Conservation (phyloP, 163 green algal genomes). For the Scenedesmus sp. region DNA sequence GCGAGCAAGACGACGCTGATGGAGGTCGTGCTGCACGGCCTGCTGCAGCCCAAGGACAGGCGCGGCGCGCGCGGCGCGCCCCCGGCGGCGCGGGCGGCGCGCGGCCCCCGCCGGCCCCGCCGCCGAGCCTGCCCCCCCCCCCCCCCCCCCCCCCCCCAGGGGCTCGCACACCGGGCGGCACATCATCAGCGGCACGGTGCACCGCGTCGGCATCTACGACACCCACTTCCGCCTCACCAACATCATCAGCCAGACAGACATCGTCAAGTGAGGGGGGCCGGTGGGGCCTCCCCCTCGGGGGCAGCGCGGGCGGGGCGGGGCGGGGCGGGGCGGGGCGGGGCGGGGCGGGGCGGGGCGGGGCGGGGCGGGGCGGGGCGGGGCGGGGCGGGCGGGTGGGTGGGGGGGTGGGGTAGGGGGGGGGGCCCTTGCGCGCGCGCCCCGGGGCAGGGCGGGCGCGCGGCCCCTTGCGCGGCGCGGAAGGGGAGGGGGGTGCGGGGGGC, state of each 20-base stretch:
- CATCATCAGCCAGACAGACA: conserved; percentile 81
- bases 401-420: too few relatives aligned
- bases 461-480: too few relatives aligned
- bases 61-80: not conserved
- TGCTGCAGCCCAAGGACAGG: conserved; percentile 35
- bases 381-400: too few relatives aligned
- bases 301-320: too few relatives aligned
- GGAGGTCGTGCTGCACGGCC: conserved; percentile 18
- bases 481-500: too few relatives aligned
- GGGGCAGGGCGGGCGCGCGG: too few relatives aligned
- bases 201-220: conserved; percentile 80
- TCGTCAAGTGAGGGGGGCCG: conserved; percentile 60
- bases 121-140: not conserved
- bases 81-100: not conserved
- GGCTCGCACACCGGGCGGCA: conserved; percentile 20
- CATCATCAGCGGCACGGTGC: conserved; percentile 53
- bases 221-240: conserved; percentile 57
- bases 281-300: too few relatives aligned
- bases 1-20: conserved; percentile 1
- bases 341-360: too few relatives aligned
- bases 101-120: not conserved
- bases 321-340: too few relatives aligned
- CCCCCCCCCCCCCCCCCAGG: not conserved
- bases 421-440: too few relatives aligned
- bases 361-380: too few relatives aligned